Base-by-base conservation (phyloP, 1,139 yeast species). In the Saccharomycopsis hybrid region DNA sequence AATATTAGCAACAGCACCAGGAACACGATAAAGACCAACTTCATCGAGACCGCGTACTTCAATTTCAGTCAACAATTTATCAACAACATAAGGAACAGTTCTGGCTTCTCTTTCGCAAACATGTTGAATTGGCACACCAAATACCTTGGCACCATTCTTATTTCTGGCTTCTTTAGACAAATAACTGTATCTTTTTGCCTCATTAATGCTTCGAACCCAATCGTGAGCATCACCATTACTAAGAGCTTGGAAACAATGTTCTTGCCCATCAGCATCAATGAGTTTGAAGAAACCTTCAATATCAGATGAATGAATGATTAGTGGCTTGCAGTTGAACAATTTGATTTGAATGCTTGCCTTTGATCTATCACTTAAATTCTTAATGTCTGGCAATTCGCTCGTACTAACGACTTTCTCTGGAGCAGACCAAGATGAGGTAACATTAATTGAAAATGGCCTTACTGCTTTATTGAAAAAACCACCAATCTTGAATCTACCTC, bases 11-110 rank as follows among this genome's bases (percentile, higher is more conserved):
- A 88, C 70, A 0, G 97, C 87, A 0, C 97, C 94, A 54, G 96
- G 87, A 55, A 90, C 86, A 64, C 98, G 80, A 65, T 92, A 92
- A 25, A 92, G 72, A 27, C 98, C 98, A 54, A 88, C 87, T 62
- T 90, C 97, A 56, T 86, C 87, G 37, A 92, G 65, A 0, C 97
- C 97, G 50, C 90, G 79, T 31, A 72, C 67, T 62, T 92, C 97
- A 56, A 92, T 82, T 59, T 84, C 95, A 44, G 72, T 72, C 58
- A 89, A 73, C 32, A 92, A 68, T 49, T 74, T 72, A 35, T 75
- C 77, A 53, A 89, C 80, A 40, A 90, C 78, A 13, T 64, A 67
- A 1, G 98, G 98, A 33, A 81, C 70, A 2, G 67, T 54, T 0
- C 78, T 66, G 11, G 76, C 70, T 57, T 88, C 96, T 48, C 96